phyloP scores from a whole-genome alignment of 306 rosid species.

The Begonia loranthoides region DNA sequence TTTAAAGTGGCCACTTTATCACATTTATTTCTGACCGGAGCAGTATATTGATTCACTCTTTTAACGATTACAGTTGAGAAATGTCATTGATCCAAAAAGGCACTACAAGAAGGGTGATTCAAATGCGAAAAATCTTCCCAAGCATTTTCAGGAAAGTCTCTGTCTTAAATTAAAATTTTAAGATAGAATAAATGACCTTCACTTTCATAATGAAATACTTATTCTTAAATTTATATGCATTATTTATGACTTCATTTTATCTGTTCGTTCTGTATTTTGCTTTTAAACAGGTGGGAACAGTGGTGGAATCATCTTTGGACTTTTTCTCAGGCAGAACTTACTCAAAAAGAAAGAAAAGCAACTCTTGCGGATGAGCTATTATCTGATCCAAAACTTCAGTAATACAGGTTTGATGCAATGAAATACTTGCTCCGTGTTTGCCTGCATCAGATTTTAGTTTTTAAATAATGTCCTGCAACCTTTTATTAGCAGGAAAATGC shows the following conservation, averaged over 20 bases:
- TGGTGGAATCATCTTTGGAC: conserved; percentile 50
- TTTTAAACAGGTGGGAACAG: conserved; percentile 62
- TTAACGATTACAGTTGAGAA: conserved; percentile 62
- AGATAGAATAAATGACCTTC: too few species aligned
- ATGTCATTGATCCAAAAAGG: conserved; percentile 69
- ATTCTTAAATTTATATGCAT: too few species aligned
- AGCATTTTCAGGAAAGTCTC: conserved; percentile 70
- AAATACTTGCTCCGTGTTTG: background rate
- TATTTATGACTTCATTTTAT: too few species aligned
- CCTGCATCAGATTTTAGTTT: too few species aligned
- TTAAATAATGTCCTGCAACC: too few species aligned
- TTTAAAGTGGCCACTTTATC: too few species aligned
- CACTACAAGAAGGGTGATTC: conserved; percentile 75
- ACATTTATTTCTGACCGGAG: too few species aligned
- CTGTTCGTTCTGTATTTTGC: too few species aligned
- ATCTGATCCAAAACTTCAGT: conserved; percentile 28
- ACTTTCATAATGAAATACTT: too few species aligned
- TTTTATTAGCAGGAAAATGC: too few species aligned
- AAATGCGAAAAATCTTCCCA: conserved; percentile 37
- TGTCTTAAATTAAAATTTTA: too few species aligned
- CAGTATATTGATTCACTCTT: too few species aligned
- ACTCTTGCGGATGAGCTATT: conserved; percentile 59
- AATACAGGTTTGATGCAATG: conserved; percentile 37
- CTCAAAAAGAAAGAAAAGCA: conserved; percentile 68
- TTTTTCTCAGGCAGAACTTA: conserved; percentile 57